Evolutionary conservation across 306 rosid species (phyloP).

Genomic region (Macrotyloma uniflorum): DNA sequence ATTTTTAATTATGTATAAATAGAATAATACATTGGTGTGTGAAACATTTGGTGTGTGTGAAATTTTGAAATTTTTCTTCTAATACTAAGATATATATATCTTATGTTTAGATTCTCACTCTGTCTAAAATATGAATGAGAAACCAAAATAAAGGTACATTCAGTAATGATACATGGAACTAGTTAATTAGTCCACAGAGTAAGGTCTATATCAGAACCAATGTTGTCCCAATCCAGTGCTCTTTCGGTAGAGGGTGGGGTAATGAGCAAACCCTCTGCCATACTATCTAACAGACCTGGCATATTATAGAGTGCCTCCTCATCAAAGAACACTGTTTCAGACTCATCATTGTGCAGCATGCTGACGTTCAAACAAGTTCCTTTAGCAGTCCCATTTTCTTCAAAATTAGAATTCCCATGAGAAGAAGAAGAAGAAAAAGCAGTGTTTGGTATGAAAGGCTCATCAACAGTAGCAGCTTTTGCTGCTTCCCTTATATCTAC

Average conservation of each 20-base stretch:
- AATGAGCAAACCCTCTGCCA: conserved; percentile 42
- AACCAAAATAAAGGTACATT: background rate
- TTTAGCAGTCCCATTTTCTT: background rate
- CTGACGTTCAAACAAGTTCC: background rate
- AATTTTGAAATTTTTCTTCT: no score
- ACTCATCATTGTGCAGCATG: background rate
- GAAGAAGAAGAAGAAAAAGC: background rate
- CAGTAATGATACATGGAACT: background rate
- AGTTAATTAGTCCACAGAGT: conserved; percentile 9
- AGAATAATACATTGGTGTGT: no score
- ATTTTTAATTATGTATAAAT: no score
- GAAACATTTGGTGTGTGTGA: no score
- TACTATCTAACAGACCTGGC: conserved; percentile 40
- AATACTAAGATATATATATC: no score
- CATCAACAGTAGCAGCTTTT: background rate
- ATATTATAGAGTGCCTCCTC: conserved; percentile 44
- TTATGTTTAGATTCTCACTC: no score
- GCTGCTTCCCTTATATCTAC: conserved; percentile 24
- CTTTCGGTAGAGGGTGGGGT: conserved; percentile 18
- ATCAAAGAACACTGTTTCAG: conserved; percentile 14
- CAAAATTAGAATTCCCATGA: background rate
- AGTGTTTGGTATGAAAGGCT: background rate
- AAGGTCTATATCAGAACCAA: background rate
- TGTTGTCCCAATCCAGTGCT: conserved; percentile 14
- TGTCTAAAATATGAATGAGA: background rate